Evolutionary conservation across 2,329 filamentous ascomycete genomes (phyloP).

Genomic region (Claviceps sp.): DNA sequence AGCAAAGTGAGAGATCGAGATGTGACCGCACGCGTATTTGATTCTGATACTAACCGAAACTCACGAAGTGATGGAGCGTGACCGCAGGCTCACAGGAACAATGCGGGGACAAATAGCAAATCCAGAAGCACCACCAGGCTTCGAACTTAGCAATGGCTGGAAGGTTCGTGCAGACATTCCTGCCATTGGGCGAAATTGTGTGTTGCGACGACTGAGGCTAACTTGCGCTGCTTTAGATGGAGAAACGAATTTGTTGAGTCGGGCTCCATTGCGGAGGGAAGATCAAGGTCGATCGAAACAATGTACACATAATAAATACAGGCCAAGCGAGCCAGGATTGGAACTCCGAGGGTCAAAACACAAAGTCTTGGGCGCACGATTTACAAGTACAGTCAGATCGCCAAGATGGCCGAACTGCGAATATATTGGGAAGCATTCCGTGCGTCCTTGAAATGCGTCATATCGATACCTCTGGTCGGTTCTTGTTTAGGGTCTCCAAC

Average conservation of each 20-base stretch:
- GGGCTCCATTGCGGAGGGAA: neutral
- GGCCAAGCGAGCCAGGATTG: neutral
- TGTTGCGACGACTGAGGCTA: conserved; percentile 1
- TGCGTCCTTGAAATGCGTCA: conserved; percentile 15
- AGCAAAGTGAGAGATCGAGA: conserved; percentile 38
- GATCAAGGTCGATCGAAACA: conserved; percentile 3
- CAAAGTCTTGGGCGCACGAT: neutral
- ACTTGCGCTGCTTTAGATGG: conserved; percentile 27
- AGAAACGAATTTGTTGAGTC: conserved; percentile 35
- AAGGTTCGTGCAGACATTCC: conserved; percentile 30
- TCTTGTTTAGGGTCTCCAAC: conserved; percentile 82
- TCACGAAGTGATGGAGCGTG: conserved; percentile 51
- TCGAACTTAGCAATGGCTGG: conserved; percentile 51
- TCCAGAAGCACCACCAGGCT: conserved; percentile 41
- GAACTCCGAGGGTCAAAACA: neutral
- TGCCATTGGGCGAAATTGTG: neutral
- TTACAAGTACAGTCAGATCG: neutral
- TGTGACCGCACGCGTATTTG: neutral
- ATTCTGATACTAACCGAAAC: neutral
- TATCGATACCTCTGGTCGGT: conserved; percentile 44
- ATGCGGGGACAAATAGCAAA: conserved; percentile 45
- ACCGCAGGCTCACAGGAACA: conserved; percentile 45
- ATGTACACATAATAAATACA: conserved; percentile 7
- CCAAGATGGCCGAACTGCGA: neutral
- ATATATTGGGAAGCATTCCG: neutral